Evolutionary conservation across 164 flowering plant species (phyloP).

Genomic region (Dillenia turbinata): DNA sequence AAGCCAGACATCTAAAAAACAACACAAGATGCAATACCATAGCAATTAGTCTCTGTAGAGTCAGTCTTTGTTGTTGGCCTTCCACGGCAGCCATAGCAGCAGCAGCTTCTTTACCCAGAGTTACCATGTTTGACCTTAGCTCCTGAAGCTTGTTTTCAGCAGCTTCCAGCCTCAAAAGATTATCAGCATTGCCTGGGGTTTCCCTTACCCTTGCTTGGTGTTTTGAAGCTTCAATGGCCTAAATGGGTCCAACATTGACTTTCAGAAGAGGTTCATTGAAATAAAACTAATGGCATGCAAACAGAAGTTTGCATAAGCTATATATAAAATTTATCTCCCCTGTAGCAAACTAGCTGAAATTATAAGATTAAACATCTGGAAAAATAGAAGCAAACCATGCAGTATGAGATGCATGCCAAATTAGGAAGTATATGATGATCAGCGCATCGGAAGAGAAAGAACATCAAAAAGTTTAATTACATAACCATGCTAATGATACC

Average conservation of each 20-base stretch:
- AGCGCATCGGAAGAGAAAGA: neutral
- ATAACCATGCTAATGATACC: constrained; percentile 24
- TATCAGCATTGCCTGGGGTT: constrained; percentile 52
- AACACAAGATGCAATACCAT: constrained; percentile 44
- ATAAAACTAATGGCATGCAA: no score
- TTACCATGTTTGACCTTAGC: constrained; percentile 69
- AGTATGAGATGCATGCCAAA: no score
- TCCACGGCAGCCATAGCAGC: constrained; percentile 97
- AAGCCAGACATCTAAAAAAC: neutral
- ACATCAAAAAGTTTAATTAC: neutral
- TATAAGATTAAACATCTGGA: no score
- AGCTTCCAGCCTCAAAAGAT: constrained; percentile 59
- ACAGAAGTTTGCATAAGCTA: no score
- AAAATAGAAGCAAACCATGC: no score
- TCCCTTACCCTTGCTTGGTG: constrained; percentile 80
- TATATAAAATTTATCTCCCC: no score
- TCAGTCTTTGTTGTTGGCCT: constrained; percentile 90
- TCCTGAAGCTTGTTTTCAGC: constrained; percentile 82
- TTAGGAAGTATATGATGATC: no score
- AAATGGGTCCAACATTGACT: constrained; percentile 11
- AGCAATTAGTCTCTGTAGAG: constrained; percentile 80
- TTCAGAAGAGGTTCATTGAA: no score
- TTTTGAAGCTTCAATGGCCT: constrained; percentile 91
- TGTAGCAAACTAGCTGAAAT: no score
- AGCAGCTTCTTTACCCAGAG: constrained; percentile 88